Evolutionary conservation across 2,329 filamentous ascomycete species (phyloP).

Genomic region (Pleoardoris graminearum): DNA sequence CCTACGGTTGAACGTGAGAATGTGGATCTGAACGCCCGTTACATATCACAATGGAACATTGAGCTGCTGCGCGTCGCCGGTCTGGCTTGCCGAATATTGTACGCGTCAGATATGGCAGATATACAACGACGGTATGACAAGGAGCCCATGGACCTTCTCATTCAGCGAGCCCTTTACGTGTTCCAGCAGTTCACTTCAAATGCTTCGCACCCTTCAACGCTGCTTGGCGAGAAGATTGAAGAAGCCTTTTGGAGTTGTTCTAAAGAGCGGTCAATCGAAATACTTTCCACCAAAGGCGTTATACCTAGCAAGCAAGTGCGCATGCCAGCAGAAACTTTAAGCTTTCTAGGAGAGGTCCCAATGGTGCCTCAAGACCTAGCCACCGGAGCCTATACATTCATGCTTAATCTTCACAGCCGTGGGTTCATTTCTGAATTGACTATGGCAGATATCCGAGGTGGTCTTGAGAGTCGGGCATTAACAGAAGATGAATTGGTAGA

Average conservation of each 20-base stretch:
- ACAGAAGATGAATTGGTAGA: constrained; percentile 75
- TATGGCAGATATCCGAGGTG: constrained; percentile 79
- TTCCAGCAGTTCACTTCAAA: constrained; percentile 85
- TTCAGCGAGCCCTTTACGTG: constrained; percentile 80
- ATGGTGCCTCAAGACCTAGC: constrained; percentile 78
- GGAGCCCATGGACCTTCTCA: constrained; percentile 60
- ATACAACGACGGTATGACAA: constrained; percentile 62
- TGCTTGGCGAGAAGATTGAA: constrained; percentile 85
- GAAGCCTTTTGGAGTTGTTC: constrained; percentile 96
- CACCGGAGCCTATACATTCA: constrained; percentile 68
- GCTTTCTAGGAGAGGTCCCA: constrained; percentile 87
- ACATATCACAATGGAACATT: constrained; percentile 92
- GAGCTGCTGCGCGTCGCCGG: constrained; percentile 91
- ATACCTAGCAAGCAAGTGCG: constrained; percentile 83
- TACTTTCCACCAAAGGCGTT: constrained; percentile 86
- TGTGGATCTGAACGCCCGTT: constrained; percentile 93
- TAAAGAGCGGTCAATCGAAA: constrained; percentile 74
- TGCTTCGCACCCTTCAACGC: constrained; percentile 84
- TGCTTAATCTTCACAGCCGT: constrained; percentile 79
- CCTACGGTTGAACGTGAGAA: constrained; percentile 96
- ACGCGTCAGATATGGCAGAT: constrained; percentile 76
- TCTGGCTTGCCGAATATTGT: constrained; percentile 86
- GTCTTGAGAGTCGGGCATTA: constrained; percentile 80
- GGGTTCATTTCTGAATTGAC: constrained; percentile 87
- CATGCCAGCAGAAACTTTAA: constrained; percentile 69